These are phyloP conservation scores for Linum usitatissimum DNA, from an alignment of 345 rosid species.

Conservation along the genomic window DNA sequence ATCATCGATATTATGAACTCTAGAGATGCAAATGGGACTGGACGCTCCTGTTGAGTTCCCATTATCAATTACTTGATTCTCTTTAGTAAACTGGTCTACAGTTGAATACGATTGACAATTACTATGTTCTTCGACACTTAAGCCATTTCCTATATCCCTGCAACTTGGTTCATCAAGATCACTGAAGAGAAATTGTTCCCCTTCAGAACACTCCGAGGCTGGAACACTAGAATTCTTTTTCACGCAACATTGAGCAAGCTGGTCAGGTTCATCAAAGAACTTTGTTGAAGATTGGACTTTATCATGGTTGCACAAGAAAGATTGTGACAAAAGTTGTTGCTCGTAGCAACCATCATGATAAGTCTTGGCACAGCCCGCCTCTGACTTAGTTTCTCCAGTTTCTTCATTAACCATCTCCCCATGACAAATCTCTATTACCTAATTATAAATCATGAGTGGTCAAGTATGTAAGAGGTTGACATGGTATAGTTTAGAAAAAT, in stretches of 20 bases:
- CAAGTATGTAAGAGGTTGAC: constrained; percentile 6
- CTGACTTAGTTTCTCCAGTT: constrained; percentile 16
- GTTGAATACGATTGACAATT: constrained; percentile 21
- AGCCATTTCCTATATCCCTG: constrained; percentile 17
- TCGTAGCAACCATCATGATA: constrained; percentile 10
- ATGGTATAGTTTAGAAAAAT: not conserved
- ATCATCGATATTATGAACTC: constrained; percentile 15
- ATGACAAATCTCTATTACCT: constrained; percentile 21
- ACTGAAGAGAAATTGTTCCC: constrained; percentile 60
- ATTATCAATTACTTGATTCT: constrained; percentile 16
- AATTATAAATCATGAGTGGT: constrained; percentile 15
- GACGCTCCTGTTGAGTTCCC: constrained; percentile 29
- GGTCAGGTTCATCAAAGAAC: constrained; percentile 18
- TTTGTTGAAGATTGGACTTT: constrained; percentile 14
- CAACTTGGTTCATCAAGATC: constrained; percentile 43
- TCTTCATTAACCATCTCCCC: constrained; percentile 28
- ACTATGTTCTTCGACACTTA: constrained; percentile 16
- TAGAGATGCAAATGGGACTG: constrained; percentile 39
- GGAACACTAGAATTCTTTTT: constrained; percentile 20
- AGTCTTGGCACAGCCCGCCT: constrained; percentile 1
- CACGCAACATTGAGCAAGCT: constrained; percentile 18
- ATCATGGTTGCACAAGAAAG: constrained; percentile 12
- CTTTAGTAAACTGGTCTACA: constrained; percentile 14
- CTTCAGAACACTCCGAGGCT: constrained; percentile 41
- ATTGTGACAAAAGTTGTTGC: constrained; percentile 11